Evolutionary conservation across 1,284 basidiomycete species (phyloP), one percentile per base, ranked within the genome.

Genomic region (Ustilago crameri): DNA sequence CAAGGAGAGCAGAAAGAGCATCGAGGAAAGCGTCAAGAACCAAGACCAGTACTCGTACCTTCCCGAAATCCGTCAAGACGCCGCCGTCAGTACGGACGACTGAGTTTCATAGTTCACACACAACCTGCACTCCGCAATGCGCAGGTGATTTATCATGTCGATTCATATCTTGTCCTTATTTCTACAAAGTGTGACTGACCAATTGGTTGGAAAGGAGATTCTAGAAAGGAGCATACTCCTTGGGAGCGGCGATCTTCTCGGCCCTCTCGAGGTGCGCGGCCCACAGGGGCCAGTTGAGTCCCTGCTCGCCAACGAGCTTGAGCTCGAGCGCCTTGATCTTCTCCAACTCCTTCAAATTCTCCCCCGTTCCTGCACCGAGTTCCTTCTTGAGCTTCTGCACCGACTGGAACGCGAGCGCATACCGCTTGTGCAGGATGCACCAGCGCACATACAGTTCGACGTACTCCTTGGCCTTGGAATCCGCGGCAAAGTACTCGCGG

Each of bases 331-430:
- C 71, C 9, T 57, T 55, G 1, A 74, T 54, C 51, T 74, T 70
- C 22, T 70, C 71, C 38, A 79, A 45, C 61, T 82, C 81, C 32
- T 69, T 71, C n/a, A 68, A 27, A 10, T 50, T 61, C 24, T 76
- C 74, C 7, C 43, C 26, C 4, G 66, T 71, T 12, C 79, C 81
- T 0, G 59, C 62, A 15, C 78, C 78, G 2, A 76, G 41, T 24
- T 83, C 82, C 56, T 81, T 78, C 60, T 80, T 54, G 14, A 78
- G 55, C 62, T 81, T 82, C 17, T 72, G 66, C 3, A 76, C 61
- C 0, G 61, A 43, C 40, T 64, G 64, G 15, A 84, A 64, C 3
- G 83, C 82, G 14, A 72, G 52, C 2, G 75, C 83, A 47, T 47
- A 77, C 1, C 79, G 69, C 27, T 50, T 41, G 64, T 79, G 68